Conservation (phyloP, 2,329 filamentous ascomycete species). For the Xylaria sp. region DNA sequence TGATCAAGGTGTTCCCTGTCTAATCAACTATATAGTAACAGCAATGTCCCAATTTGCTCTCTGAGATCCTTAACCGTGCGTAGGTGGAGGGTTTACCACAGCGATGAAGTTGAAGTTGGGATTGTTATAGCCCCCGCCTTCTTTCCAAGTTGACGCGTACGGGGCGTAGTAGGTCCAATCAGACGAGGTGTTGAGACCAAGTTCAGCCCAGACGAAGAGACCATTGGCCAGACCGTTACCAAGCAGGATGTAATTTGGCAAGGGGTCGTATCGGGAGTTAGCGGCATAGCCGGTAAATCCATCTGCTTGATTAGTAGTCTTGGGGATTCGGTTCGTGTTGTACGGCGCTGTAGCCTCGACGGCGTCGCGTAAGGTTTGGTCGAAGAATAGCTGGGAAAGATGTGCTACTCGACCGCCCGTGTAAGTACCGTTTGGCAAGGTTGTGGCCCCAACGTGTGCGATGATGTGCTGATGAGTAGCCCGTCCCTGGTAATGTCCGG, state of each 20-base stretch:
- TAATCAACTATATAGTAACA: background rate
- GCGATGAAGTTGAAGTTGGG: constrained; percentile 38
- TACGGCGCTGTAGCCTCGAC: constrained; percentile 48
- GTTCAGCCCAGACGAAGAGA: constrained; percentile 41
- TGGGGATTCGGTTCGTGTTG: constrained; percentile 43
- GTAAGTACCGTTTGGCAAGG: constrained; percentile 47
- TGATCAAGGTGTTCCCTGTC: background rate
- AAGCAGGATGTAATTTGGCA: constrained; percentile 53
- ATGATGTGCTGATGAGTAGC: constrained; percentile 52
- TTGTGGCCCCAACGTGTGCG: constrained; percentile 43
- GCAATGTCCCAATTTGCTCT: background rate
- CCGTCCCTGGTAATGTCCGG: constrained; percentile 49
- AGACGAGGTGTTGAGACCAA: constrained; percentile 38
- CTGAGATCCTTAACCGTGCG: constrained; percentile 30
- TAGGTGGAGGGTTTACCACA: constrained; percentile 35
- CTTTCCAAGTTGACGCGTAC: constrained; percentile 39
- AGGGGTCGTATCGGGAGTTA: constrained; percentile 49
- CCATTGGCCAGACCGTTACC: constrained; percentile 32
- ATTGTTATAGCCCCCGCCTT: constrained; percentile 40
- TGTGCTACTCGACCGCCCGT: constrained; percentile 47
- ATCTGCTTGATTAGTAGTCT: constrained; percentile 39
- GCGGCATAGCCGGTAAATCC: constrained; percentile 42
- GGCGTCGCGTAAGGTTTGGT: constrained; percentile 44
- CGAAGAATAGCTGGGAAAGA: constrained; percentile 52
- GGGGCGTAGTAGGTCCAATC: constrained; percentile 41